Base-by-base conservation (phyloP, 2,329 filamentous ascomycete genomes). In the Paraconiothyrium sp. region DNA sequence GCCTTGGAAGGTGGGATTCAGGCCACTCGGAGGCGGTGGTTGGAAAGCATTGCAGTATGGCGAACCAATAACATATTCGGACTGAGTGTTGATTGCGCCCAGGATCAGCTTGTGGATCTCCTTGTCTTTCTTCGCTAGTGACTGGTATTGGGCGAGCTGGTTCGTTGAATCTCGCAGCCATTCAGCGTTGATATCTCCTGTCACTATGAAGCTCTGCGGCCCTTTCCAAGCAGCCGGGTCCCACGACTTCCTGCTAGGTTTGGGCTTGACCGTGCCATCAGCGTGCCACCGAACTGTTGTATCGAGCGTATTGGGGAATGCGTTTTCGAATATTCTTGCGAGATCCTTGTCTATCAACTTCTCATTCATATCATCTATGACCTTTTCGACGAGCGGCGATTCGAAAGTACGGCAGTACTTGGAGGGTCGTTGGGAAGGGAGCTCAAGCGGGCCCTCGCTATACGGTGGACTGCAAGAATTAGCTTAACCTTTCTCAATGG, bases 1-100 rank as follows among this genome's bases (percentile, higher is more conserved):
- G 3, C 92, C 92, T 72, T 94, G 97, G 70, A 87, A 85, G 16
- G 89, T 90, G 6, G 90, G 83, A 3, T 84, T 80, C 0, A 98
- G 84, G 16, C 90, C 88, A 66, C 92, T 94, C 7, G 93, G 92
- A 2, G 92, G 90, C 0, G 95, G 95, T 4, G 95, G 94, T 77
- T 99, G 95, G 79, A 98, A 99, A 20, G 95, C 95, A 78, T 99
- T 98, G 85, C 95, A 99, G 81, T 98, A 99, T 0, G 95, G 95
- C 1, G 92, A 93, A 72, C 92, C 88, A 64, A 98, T 97, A 46
- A 99, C 92, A 73, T 93, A 98, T 78, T 98, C 94, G 16, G 92
- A 87, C 80, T 99, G 95, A 0, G 95, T 98, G 77, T 97, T 97
- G 81, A 98, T 97, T 46, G 94, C 94, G 24, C 95, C 95, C 1